Evolutionary conservation across 2,329 filamentous ascomycete species (phyloP), one percentile per base, ranked within the genome.

Genomic region (Penicillium concentricum): DNA sequence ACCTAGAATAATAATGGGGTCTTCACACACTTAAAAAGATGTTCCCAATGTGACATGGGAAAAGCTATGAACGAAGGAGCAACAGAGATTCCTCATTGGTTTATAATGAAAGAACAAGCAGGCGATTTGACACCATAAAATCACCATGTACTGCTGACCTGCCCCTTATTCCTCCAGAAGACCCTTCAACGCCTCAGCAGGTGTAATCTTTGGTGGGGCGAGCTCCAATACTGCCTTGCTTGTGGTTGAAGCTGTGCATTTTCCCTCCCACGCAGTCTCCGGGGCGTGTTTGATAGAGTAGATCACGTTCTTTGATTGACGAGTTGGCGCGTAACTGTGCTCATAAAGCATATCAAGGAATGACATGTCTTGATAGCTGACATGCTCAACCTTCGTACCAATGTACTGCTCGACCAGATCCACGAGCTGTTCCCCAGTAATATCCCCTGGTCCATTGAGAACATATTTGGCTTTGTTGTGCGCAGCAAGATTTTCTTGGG

Each of bases 401-500:
- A 74, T 73, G 3, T 69, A n/a, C 51, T 71, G 26, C 65, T 78
- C 75, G 5, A 74, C 60, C 65, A 78, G 52, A 2, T 60, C 48
- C 0, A 76, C 70, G 44, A 76, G 54, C 28, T 75, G 58, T 2
- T 59, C 54, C 1, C 76, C 76, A 4, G 69, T 76, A 8, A 78
- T 64, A 37, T 77, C 74, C 47, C 73, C 70, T 0, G 74, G 75
- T 1, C 76, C 75, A 56, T 76, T 78, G 18, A 78, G 15, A 15
- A 76, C 67, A 34, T 77, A 78, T 50, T 64, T 72, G 5, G 69
- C 68, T 15, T 65, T 63, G 51, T 73, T 69, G 34, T 78, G 72
- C 3, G 22, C 24, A 6, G 61, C 20, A 12, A 57, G 22, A 20
- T 78, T 64, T 0, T 72, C 64, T n/a, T 67, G 59, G 5, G 60